A percentile compares a stretch with the other conserved stretches of the same genome.
phyloP scores from a whole-genome alignment of 2,329 filamentous ascomycete genomes.

The Aspergillus fischeri region DNA sequence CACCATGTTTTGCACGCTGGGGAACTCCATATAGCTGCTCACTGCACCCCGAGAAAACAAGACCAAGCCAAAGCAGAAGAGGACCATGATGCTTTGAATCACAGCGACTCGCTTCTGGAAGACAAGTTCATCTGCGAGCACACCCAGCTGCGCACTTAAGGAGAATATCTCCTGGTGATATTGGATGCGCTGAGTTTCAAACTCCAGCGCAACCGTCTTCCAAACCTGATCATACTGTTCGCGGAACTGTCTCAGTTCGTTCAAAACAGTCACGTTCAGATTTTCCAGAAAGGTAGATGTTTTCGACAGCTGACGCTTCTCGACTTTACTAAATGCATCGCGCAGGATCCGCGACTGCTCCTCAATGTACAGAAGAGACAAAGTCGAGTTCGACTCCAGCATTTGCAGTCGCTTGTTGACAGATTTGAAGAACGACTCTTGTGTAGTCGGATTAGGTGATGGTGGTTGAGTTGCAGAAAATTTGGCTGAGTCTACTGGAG shows the following conservation, averaged over 20 bases:
- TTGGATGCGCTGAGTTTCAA: constrained; percentile 82
- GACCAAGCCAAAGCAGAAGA: constrained; percentile 81
- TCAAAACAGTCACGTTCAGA: constrained; percentile 82
- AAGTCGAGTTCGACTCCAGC: constrained; percentile 85
- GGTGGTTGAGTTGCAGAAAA: constrained; percentile 46
- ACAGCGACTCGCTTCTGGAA: constrained; percentile 88
- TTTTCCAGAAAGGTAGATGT: constrained; percentile 75
- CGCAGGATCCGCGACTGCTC: constrained; percentile 88
- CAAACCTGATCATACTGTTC: constrained; percentile 93
- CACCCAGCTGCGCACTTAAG: constrained; percentile 71
- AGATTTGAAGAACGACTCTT: constrained; percentile 97
- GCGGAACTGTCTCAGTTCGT: constrained; percentile 72
- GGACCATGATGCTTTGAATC: constrained; percentile 79
- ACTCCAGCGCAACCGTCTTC: constrained; percentile 89
- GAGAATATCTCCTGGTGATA: constrained; percentile 80
- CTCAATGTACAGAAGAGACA: constrained; percentile 94
- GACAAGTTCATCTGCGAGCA: constrained; percentile 88
- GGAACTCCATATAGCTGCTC: constrained; percentile 43
- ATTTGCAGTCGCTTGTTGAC: constrained; percentile 88
- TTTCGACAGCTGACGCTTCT: constrained; percentile 81
- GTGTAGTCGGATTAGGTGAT: constrained; percentile 71
- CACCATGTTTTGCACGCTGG: constrained; percentile 45
- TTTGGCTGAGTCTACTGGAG: constrained; percentile 24
- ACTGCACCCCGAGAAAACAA: constrained; percentile 61
- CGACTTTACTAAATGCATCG: constrained; percentile 79